Evolutionary conservation across 805 yeast genomes (phyloP), one percentile per base, ranked within the genome.

Genomic region (Ogataea glucozyma): DNA sequence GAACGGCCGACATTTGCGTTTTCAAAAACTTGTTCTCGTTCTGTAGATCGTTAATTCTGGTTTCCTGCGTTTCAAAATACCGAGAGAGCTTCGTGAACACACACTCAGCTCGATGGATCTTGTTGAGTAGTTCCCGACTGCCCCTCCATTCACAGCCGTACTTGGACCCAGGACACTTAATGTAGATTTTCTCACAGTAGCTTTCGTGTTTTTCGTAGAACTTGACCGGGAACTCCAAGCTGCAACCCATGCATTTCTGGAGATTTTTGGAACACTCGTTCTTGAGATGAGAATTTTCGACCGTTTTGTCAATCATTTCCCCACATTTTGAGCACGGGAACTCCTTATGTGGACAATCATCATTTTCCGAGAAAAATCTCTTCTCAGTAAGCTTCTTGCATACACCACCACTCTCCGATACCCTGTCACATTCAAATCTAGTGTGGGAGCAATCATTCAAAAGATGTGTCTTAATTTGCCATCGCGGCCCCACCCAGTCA

Each of bases 381-480:
- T 58, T 45, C 32, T 56, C 57, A 2, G 60, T 53, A 16, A 56
- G 35, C 21, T 44, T 41, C 12, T 46, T 50, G 42, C 61, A 55
- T 7, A 40, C 30, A 17, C 36, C 36, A 6, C 50, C 52, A n/a
- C 47, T 50, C 12, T 44, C 38, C 7, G 44, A 22, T 4, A 31
- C 22, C 23, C 44, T 29, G n/a, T 49, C 54, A 48, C 81, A 75
- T 20, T 43, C 49, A 7, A 75, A 67, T 23, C 62, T 48, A 0
- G 70, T 70, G 51, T 46, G 67, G 18, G 44, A 59, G 46, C 81
- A 75, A 5, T 65, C 69, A 10, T 56, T 52, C 2, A 53, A 58
- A 3, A 77, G 57, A 60, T 83, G 88, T 32, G 62, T 69, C 38
- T 72, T 71, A 6, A 81, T 53, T 40, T 74, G 72, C 83, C 87